Base-by-base conservation (phyloP, 257 asterid species). In the Eucommia ulmoides region DNA sequence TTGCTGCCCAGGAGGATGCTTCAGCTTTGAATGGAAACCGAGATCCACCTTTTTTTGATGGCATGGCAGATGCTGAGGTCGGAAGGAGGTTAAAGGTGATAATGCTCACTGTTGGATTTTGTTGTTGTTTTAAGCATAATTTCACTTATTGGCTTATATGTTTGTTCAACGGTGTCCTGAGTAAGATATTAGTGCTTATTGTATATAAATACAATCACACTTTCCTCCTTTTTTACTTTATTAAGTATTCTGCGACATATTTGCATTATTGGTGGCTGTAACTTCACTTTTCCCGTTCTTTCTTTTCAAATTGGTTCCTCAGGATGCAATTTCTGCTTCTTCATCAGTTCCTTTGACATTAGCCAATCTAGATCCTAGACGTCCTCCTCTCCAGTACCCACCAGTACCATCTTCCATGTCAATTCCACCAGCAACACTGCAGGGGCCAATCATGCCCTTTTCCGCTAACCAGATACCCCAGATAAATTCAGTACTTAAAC, bases 11-110 rank as follows among this genome's bases (percentile, higher is more conserved):
- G 95, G 99, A 86, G 58, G 94, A 91, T 56, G 69, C 81, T 57
- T 70, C 89, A 24, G 63, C 82, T 45, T 68, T 75, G 44, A 72
- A 65, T 45, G 95, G 80, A 54, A 83, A 75, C 77, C 86, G 78
- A 72, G 93, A 86, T 59, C 53, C 74, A 26, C 63, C 65, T 65
- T 84, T 82, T 53, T 79, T 68, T 74, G 94, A 91, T 77, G 97
- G 94, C 58, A 79, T 86, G 82, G 75, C 88, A 18, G 99, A 75
- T 68, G 63, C 64, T 24, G 99, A 83, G 77, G 95, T 79, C 66
- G 94, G 83, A 79, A 81, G 80, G 76, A 86, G 94, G 75, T 65
- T 83, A 57, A 91, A 91, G 97, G 99, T 91, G 63, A 58, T 51
- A 20, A 7, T n/a, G n/a, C n/a, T n/a, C n/a, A n/a, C n/a, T n/a